Evolutionary conservation across 169 alveolate species (phyloP).

Genomic region (Plasmodium knowlesi): DNA sequence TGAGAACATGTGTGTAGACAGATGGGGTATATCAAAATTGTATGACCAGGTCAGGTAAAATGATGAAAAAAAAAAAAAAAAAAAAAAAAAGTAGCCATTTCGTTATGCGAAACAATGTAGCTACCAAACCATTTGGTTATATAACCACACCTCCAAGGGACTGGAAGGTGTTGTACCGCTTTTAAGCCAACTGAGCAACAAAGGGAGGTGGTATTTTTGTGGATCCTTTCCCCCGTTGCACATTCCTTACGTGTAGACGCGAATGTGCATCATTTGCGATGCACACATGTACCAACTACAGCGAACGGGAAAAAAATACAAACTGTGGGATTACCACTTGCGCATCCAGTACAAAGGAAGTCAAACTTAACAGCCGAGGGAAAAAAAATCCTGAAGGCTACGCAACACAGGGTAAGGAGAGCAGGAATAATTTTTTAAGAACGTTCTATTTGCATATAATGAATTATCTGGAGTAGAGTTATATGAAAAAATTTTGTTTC

Average conservation of each 20-base stretch:
- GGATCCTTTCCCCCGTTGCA: background rate
- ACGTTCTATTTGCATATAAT: background rate
- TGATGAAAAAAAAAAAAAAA: background rate
- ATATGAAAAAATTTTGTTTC: background rate
- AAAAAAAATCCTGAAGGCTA: background rate
- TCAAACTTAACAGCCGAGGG: background rate
- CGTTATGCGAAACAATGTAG: background rate
- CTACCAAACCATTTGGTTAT: background rate
- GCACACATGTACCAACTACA: background rate
- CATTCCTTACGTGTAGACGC: background rate
- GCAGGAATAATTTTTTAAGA: slow-evolving; percentile 9
- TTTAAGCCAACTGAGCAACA: background rate
- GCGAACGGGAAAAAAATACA: background rate
- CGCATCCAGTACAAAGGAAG: background rate
- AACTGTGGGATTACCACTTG: background rate
- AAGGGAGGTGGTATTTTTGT: background rate
- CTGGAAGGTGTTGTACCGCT: background rate
- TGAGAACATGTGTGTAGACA: background rate
- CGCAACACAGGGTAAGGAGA: slow-evolving; percentile 6
- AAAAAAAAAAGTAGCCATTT: background rate
- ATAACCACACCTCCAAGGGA: background rate
- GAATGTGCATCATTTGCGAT: background rate
- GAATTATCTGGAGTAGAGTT: background rate
- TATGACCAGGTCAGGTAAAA: background rate
- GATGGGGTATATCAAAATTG: background rate